Evolutionary conservation across 139 green algal species (phyloP), one percentile per base, ranked within the genome.

Genomic region (Chlorella ohadii): DNA sequence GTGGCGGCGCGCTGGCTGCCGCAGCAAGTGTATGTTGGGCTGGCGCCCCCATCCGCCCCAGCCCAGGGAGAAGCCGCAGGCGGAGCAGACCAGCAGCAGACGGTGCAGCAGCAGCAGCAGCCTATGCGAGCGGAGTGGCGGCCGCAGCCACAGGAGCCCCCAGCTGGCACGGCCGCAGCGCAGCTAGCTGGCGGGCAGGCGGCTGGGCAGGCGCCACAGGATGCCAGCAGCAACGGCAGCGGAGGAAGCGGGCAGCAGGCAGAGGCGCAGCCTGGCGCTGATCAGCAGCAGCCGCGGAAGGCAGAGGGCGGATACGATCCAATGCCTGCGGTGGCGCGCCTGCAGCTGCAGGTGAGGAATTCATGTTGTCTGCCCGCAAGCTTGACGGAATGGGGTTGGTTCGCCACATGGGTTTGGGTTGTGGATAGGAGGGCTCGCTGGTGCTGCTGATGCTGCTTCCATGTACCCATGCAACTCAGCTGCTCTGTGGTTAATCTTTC

Each of bases 1-100:
- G 57, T 63, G 68, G 31, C 71, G 19, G 65, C 81, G 0, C 7
- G 33, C 31, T 92, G 89, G 87, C 71, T 91, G 82, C 87, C 87
- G 25, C 44, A 85, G 22, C 47, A 55, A 1, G 70, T 92, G 1
- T 92, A 91, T 36, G 1, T 67, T 16, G 61, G 72, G 22, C 56
- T 47, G 12, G 36, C 59, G 41, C 44, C 84, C 2, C 33, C 33
- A 3, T 33, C 28, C 1, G 5, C 19, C 1, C 25, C 70, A 11
- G 25, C 39, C 1, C 16, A 65, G 17, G 73, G 3, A 20, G 33
- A 28, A 25, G 51, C 74, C 4, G 74, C 33, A 20, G 74, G 55
- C 5, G 2, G 0, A 36, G 70, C 27, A 31, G 70, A 68, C 13
- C 33, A 25, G 56, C 55, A 36, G 33, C 74, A 68, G 56, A 16